A percentile compares a stretch with the other conserved stretches of the same genome.
These are phyloP conservation scores for Colletotrichum zoysiae DNA, from an alignment of 2,329 filamentous ascomycete species.

Conservation along the genomic window DNA sequence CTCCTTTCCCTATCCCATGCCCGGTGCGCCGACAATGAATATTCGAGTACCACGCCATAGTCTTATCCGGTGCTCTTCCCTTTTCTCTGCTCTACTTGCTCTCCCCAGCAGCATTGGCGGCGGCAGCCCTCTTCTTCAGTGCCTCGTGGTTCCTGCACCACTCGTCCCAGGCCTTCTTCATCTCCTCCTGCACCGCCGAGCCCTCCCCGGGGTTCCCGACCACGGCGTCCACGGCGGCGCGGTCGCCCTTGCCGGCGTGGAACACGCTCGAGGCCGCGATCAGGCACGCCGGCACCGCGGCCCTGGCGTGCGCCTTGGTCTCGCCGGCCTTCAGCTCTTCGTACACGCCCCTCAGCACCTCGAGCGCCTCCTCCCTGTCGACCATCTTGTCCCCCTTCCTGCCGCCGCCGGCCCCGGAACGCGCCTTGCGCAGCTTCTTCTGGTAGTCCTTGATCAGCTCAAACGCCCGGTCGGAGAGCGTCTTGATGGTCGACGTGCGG, in stretches of 20 bases:
- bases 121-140: constrained; percentile 34
- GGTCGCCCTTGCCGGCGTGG: constrained; percentile 62
- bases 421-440: constrained; percentile 72
- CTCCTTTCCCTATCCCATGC: not conserved
- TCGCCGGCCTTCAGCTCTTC: constrained; percentile 70
- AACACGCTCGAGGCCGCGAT: constrained; percentile 74
- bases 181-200: constrained; percentile 38
- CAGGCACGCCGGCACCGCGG: constrained; percentile 80
- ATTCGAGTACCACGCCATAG: not conserved
- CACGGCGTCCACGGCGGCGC: constrained; percentile 70
- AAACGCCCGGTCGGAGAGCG: constrained; percentile 79
- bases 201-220: constrained; percentile 71
- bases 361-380: constrained; percentile 61
- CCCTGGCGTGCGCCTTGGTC: constrained; percentile 78
- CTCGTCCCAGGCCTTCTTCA: constrained; percentile 40
- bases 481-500: constrained; percentile 80
- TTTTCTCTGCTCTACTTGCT: constrained; percentile 9
- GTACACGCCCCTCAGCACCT: constrained; percentile 76
- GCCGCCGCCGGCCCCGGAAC: constrained; percentile 56
- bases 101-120: not conserved
- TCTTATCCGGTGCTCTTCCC: not conserved
- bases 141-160: constrained; percentile 40
- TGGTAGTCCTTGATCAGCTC: constrained; percentile 80
- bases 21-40: constrained; percentile 11
- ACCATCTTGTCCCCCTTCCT: constrained; percentile 54